Evolutionary conservation across 139 green algal species (phyloP).

Genomic region (Nannochloris sp.): DNA sequence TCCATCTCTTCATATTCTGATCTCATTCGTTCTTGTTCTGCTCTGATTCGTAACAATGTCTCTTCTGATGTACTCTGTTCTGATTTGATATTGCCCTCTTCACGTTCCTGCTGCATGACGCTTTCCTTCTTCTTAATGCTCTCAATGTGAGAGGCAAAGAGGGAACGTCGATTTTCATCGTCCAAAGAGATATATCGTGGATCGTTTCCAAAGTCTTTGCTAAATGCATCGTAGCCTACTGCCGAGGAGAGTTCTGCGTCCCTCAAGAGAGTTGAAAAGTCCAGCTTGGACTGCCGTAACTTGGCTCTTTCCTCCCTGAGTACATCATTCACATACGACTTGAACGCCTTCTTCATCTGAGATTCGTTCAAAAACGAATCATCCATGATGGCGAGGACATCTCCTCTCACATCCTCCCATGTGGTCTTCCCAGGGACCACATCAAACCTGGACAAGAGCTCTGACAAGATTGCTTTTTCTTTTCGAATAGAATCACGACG

Average conservation of each 20-base stretch:
- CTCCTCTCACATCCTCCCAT: slow-evolving; percentile 8
- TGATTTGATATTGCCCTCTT: not conserved
- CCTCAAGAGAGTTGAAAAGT: not conserved
- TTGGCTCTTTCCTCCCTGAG: slow-evolving; percentile 17
- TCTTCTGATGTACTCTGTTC: not conserved
- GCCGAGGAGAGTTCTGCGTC: not conserved
- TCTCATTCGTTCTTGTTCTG: slow-evolving; percentile 36
- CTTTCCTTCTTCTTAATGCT: slow-evolving; percentile 1
- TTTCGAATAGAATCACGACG: not conserved
- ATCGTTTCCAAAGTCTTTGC: not conserved
- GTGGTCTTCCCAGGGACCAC: slow-evolving; percentile 5
- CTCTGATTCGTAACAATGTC: slow-evolving; percentile 18
- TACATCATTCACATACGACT: slow-evolving; percentile 29
- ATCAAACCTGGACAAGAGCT: not conserved
- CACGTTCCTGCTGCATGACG: not conserved
- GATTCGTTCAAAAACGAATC: slow-evolving; percentile 14
- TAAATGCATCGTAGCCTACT: not conserved
- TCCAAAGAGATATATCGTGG: slow-evolving; percentile 6
- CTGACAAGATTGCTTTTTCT: not conserved
- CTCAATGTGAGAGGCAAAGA: slow-evolving; percentile 16
- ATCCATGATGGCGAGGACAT: not conserved
- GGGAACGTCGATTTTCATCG: slow-evolving; percentile 2
- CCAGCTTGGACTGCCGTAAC: slow-evolving; percentile 3
- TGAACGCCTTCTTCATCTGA: slow-evolving; percentile 32
- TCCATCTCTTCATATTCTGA: slow-evolving; percentile 49